Evolutionary conservation across 2,329 filamentous ascomycete species (phyloP).

Genomic region (Colletotrichum horii): DNA sequence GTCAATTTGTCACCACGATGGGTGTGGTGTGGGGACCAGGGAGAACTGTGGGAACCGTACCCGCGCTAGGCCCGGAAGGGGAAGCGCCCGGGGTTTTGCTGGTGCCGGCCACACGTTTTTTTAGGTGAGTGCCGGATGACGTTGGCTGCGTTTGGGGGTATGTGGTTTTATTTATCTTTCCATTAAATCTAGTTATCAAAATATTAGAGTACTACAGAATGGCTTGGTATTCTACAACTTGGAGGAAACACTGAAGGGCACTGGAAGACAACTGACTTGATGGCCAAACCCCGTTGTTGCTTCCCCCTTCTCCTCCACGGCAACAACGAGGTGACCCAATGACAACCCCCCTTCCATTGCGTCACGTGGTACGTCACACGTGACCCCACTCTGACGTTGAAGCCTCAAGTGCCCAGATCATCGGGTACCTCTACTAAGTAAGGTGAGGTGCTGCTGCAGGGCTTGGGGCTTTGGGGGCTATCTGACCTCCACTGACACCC

Average conservation of each 20-base stretch:
- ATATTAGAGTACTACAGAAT: not conserved
- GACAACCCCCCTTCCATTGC: not conserved
- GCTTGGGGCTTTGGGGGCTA: not conserved
- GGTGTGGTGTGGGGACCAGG: slow-evolving; percentile 17
- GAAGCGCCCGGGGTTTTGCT: slow-evolving; percentile 13
- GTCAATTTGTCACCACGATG: no score
- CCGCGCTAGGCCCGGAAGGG: not conserved
- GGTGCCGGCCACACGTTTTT: slow-evolving; percentile 19
- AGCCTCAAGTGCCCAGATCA: not conserved
- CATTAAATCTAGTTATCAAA: not conserved
- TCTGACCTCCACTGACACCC: not conserved
- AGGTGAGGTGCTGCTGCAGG: slow-evolving; percentile 4
- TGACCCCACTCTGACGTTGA: slow-evolving; percentile 3
- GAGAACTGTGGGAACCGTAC: slow-evolving; percentile 6
- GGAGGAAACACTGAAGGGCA: not conserved
- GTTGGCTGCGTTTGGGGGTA: not conserved
- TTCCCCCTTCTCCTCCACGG: not conserved
- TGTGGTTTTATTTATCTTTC: not conserved
- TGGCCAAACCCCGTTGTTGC: not conserved
- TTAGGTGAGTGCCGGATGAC: slow-evolving; percentile 10
- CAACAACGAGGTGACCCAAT: not conserved
- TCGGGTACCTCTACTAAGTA: not conserved
- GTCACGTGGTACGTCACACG: slow-evolving; percentile 17
- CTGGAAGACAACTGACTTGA: not conserved
- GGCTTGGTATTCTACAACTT: not conserved